Conservation (phyloP, 257 asterid species). For the Solanum sitiens region DNA sequence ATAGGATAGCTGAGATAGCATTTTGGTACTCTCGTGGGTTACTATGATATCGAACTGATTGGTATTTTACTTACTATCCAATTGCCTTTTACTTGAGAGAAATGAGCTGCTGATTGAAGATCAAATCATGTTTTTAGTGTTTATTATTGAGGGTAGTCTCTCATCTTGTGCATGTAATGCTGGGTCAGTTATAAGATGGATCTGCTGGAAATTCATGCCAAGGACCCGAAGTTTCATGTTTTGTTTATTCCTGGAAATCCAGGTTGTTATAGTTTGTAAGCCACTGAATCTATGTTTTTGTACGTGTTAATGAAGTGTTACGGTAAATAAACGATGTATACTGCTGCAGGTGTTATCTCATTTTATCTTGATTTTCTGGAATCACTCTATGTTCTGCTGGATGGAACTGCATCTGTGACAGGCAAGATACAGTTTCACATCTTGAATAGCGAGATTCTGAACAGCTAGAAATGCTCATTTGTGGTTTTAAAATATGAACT, state of each 20-base stretch:
- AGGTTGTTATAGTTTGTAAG: conserved; percentile 28
- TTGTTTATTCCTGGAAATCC: conserved; percentile 93
- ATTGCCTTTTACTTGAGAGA: not conserved
- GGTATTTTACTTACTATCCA: not conserved
- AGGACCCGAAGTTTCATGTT: conserved; percentile 49
- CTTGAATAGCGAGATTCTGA: not conserved
- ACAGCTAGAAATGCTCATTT: not conserved
- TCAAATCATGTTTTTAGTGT: not conserved
- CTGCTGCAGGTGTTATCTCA: conserved; percentile 58
- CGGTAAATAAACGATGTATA: not conserved
- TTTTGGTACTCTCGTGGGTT: not conserved
- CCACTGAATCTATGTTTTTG: not conserved
- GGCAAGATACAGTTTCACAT: conserved; percentile 31
- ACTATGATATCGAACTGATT: not conserved
- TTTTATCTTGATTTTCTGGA: conserved; percentile 74
- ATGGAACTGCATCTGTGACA: conserved; percentile 67
- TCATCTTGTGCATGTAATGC: not conserved
- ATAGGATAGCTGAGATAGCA: not conserved
- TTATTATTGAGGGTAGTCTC: not conserved
- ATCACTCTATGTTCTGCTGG: conserved; percentile 52
- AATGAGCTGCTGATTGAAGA: not conserved
- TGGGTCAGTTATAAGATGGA: conserved; percentile 53
- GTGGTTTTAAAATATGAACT: not conserved
- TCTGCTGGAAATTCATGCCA: conserved; percentile 60
- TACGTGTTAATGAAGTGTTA: not conserved